phyloP scores from a whole-genome alignment of 1,139 yeast species.

The Insectozyma bohioensis region DNA sequence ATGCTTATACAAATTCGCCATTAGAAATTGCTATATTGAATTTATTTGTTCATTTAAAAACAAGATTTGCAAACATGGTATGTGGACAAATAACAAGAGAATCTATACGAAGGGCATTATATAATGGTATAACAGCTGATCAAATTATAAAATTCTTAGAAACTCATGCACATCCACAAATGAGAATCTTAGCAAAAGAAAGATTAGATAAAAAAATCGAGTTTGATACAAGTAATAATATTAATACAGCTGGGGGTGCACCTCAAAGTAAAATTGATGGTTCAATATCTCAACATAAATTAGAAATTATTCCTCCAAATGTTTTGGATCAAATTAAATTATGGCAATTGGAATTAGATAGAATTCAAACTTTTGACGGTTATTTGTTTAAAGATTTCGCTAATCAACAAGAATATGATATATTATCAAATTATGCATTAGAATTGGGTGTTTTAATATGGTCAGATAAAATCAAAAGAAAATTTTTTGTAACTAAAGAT shows the following conservation, averaged over 20 bases:
- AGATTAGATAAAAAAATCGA: conserved; percentile 64
- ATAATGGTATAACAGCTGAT: conserved; percentile 91
- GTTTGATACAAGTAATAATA: conserved; percentile 57
- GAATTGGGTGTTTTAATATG: conserved; percentile 90
- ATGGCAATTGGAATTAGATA: conserved; percentile 95
- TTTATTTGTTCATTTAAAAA: conserved; percentile 77
- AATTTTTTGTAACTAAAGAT: conserved; percentile 78
- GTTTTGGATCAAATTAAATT: conserved; percentile 92
- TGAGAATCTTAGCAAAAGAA: conserved; percentile 72
- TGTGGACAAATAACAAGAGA: conserved; percentile 93
- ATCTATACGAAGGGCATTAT: conserved; percentile 78
- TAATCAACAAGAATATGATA: conserved; percentile 72
- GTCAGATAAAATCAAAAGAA: conserved; percentile 71
- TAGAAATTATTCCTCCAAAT: conserved; percentile 86
- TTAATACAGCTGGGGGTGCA: conserved; percentile 50
- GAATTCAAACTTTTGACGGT: conserved; percentile 87
- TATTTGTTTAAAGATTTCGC: conserved; percentile 84
- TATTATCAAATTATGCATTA: conserved; percentile 72
- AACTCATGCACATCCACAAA: conserved; percentile 93
- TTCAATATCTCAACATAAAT: conserved; percentile 37
- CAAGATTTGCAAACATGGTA: conserved; percentile 89
- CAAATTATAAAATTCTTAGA: conserved; percentile 88
- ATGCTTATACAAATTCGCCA: conserved; percentile 94
- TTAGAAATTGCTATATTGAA: conserved; percentile 91
- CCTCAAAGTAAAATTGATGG: conserved; percentile 29